Evolutionary conservation across 352 stramenopile genomes (phyloP), one percentile per base, ranked within the genome.

Genomic region (Pythium monospermum): DNA sequence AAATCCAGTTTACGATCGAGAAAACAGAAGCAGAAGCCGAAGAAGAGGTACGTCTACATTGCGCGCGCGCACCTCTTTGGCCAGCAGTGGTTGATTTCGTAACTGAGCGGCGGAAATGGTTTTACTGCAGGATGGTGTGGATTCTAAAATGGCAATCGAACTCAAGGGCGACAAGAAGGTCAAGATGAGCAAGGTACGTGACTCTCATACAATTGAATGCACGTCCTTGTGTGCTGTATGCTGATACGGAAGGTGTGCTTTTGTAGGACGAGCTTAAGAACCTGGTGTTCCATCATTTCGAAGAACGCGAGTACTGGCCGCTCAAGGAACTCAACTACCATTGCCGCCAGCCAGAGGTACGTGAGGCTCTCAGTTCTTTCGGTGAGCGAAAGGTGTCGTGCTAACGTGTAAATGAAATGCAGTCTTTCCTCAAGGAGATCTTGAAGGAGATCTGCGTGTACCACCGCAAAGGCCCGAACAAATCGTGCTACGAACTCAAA

Each of bases 251-350:
- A 5, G 15, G 26, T 33, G 39, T 15, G 11, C 4, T 3, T 18
- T 13, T 44, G 11, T 49, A 93, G 83, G 83, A 94, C 54, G 83
- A 91, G 62, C 72, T 94, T 42, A 92, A 94, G 64, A 92, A 91
- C 58, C 53, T 85, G 28, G 79, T 92, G 35, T 94, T 92, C 64
- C 77, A 94, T 49, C 70, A 90, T 64, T 94, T 94, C 47, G 83
- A 94, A 43, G 79, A 92, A 47, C 78, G 80, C 64, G 83, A 94
- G 23, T 94, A 66, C 56, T 94, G 83, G 83, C 77, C 80, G 40
- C 79, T 94, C 37, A 94, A 94, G 75, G 83, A 94, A 40, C 78
- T 94, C 36, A 94, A 94, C 57, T 86, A 83, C 51, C 83, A 94
- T 58, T 91, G 81, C 54, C 83, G 81, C 45, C 83, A 94, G 38